Evolutionary conservation across 805 yeast species (phyloP), one percentile per base, ranked within the genome.

Genomic region (Suhomyces sp.): DNA sequence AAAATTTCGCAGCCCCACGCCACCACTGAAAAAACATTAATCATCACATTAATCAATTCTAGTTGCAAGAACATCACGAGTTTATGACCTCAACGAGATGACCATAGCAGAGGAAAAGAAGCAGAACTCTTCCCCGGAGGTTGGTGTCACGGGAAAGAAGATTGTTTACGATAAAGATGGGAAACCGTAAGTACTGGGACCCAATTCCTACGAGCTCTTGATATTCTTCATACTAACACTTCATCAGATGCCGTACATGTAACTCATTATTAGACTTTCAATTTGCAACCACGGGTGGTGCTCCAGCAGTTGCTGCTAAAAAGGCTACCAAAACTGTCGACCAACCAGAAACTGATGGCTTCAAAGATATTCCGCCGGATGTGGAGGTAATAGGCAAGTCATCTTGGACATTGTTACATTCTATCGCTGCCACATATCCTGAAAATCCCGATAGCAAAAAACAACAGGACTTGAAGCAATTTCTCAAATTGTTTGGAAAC

Each of bases 331-430:
- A 19, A 7, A 13, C 28, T 11, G 38, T 26, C 16, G 36, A 27
- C 2, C 36, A 25, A 6, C 28, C 28, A 14, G 48, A 29, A 11
- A 12, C 13, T 12, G 31, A 43, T 27, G 41, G 40, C 31, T 32
- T 25, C 29, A 41, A 36, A 16, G 81, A 76, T 19, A 79, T 83
- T 43, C 98, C 98, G 1, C 90, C 98, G 0, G 97, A 90, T 61
- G 91, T 84, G 3, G 81, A 72, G 35, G 69, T 72, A 41, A 59
- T 93, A 4, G 98, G 98, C 1, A 69, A 80, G 31, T 79, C 95
- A 0, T 79, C 96, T 3, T 93, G 98, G 98, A 87, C 95, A 1
- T 73, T 91, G 25, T 65, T 93, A 21, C 98, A 93, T 52, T 74
- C 95, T 0, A 73, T 91, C 34, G 96, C 96, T 0, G 96, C 97